A percentile compares a stretch with the other conserved stretches of the same genome.
Evolutionary conservation across 2,329 filamentous ascomycete genomes (phyloP).

Genomic region (Scytalidium lignicola): DNA sequence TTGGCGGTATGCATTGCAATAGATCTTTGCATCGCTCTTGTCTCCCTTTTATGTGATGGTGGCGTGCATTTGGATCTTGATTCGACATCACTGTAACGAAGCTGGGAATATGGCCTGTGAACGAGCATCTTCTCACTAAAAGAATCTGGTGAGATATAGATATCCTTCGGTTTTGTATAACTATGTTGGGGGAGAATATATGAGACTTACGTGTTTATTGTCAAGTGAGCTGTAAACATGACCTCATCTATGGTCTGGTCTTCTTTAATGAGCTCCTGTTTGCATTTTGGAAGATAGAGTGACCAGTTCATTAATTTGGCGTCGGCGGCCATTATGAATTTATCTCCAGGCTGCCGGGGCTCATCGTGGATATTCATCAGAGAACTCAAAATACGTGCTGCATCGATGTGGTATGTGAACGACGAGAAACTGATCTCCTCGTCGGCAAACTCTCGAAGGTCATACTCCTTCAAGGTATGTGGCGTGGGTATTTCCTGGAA

Average conservation of each 20-base stretch:
- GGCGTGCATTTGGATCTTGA: slow-evolving; percentile 20
- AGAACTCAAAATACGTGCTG: slow-evolving; percentile 52
- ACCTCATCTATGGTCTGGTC: slow-evolving; percentile 31
- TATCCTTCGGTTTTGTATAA: background rate
- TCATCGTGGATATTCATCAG: slow-evolving; percentile 40
- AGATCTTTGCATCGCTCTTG: slow-evolving; percentile 35
- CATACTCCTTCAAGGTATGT: slow-evolving; percentile 53
- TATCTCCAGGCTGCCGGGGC: slow-evolving; percentile 39
- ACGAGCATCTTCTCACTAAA: slow-evolving; percentile 38
- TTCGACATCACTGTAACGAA: slow-evolving; percentile 23
- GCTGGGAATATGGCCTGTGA: slow-evolving; percentile 50
- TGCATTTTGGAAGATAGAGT: slow-evolving; percentile 32
- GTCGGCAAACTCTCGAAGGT: slow-evolving; percentile 53
- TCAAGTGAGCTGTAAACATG: slow-evolving; percentile 29
- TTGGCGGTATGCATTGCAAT: slow-evolving; percentile 53
- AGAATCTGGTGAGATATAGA: background rate
- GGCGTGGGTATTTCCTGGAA: slow-evolving; percentile 34
- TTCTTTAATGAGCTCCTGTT: slow-evolving; percentile 30
- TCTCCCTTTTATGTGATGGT: slow-evolving; percentile 30
- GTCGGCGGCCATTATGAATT: slow-evolving; percentile 8
- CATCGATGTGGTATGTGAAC: slow-evolving; percentile 62
- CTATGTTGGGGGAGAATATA: background rate
- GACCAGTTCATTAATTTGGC: slow-evolving; percentile 30
- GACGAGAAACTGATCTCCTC: slow-evolving; percentile 56
- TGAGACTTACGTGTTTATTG: slow-evolving; percentile 24